Evolutionary conservation across 495 filamentous ascomycete genomes (phyloP).

Genomic region (Penicillium goetzii): DNA sequence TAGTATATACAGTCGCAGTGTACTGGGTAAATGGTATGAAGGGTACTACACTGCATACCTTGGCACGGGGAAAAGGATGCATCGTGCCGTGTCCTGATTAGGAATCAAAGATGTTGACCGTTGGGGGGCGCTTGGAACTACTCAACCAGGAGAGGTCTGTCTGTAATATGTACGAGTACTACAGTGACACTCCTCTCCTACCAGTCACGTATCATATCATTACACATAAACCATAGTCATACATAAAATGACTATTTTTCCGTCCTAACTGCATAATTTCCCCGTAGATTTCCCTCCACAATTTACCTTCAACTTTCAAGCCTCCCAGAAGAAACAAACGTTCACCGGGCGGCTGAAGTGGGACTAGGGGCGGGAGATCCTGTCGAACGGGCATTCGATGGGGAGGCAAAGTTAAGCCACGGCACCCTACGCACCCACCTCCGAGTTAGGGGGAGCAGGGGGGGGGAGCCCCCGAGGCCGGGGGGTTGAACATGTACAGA

Average conservation of each 20-base stretch:
- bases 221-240: background rate
- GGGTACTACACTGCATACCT: background rate
- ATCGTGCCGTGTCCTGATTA: background rate
- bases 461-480: too few species aligned
- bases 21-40: background rate
- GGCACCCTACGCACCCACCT: background rate
- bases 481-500: background rate
- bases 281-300: background rate
- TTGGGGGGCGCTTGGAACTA: slow-evolving; percentile 1
- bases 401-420: slow-evolving; percentile 2
- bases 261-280: background rate
- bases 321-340: background rate
- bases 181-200: background rate
- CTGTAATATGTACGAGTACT: background rate
- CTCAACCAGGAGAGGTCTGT: background rate
- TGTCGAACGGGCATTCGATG: background rate
- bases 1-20: background rate
- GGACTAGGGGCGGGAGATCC: slow-evolving; percentile 10
- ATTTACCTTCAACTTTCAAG: background rate
- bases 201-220: background rate
- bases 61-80: background rate
- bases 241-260: background rate
- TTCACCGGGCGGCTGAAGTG: slow-evolving; percentile 10
- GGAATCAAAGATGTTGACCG: background rate
- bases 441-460: background rate